These are phyloP conservation scores for Colletotrichum noveboracense DNA, from an alignment of 2,329 filamentous ascomycete genomes.

Conservation along the genomic window DNA sequence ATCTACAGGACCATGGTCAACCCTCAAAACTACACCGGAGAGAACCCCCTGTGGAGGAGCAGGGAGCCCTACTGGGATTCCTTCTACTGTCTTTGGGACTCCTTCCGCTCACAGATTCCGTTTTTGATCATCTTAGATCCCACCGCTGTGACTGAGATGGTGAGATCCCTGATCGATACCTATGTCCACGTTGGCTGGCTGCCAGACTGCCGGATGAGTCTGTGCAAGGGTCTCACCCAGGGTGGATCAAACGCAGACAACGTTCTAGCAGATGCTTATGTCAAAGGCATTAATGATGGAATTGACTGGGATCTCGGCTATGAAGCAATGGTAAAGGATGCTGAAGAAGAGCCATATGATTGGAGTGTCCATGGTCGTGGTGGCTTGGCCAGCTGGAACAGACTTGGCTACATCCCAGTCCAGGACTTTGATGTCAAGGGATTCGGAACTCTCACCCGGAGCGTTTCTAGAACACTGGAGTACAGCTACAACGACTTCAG, in stretches of 20 bases:
- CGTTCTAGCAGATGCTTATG: conserved; percentile 68
- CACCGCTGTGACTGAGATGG: conserved; percentile 65
- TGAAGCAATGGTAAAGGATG: conserved; percentile 74
- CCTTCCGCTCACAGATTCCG: conserved; percentile 71
- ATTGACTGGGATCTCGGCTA: conserved; percentile 74
- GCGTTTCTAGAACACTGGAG: conserved; percentile 75
- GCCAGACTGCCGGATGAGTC: conserved; percentile 78
- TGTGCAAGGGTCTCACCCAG: conserved; percentile 76
- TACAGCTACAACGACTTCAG: conserved; percentile 82
- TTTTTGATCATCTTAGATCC: conserved; percentile 74
- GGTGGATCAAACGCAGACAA: conserved; percentile 78
- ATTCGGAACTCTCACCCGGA: conserved; percentile 73
- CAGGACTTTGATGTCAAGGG: conserved; percentile 71
- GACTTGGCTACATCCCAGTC: conserved; percentile 72
- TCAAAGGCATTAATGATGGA: conserved; percentile 67
- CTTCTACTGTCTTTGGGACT: conserved; percentile 80
- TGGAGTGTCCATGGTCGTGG: conserved; percentile 76
- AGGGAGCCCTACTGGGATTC: conserved; percentile 76
- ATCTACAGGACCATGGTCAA: conserved; percentile 76
- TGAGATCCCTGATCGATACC: conserved; percentile 74
- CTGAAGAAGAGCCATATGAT: conserved; percentile 71
- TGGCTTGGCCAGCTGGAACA: conserved; percentile 75
- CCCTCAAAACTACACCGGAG: conserved; percentile 76
- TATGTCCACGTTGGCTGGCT: conserved; percentile 74
- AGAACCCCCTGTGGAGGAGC: conserved; percentile 72